Evolutionary conservation across 768 basidiomycete genomes (phyloP).

Genomic region (Pisolithus microcarpus): DNA sequence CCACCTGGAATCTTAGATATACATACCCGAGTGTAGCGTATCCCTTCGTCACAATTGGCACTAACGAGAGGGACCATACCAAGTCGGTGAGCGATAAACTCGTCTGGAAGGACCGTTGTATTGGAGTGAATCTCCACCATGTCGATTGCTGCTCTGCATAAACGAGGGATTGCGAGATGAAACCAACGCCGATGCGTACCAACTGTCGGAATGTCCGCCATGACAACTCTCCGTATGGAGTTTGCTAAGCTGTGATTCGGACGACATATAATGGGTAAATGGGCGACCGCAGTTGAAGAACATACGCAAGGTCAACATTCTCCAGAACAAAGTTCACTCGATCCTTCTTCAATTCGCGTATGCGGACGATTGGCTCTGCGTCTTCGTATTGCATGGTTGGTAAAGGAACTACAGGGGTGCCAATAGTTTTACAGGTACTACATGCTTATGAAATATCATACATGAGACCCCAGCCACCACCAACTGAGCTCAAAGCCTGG

Average conservation of each 20-base stretch:
- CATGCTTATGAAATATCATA: background rate
- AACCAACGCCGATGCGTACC: slow-evolving; percentile 44
- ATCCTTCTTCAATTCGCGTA: slow-evolving; percentile 79
- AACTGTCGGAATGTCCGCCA: slow-evolving; percentile 94
- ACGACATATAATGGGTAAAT: slow-evolving; percentile 6
- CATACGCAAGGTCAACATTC: slow-evolving; percentile 95
- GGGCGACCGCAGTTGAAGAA: slow-evolving; percentile 5
- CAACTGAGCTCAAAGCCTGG: slow-evolving; percentile 34
- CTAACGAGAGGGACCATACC: slow-evolving; percentile 91
- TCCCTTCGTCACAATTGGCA: slow-evolving; percentile 80
- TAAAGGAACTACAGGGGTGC: background rate
- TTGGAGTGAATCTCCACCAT: slow-evolving; percentile 90
- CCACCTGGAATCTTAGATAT: background rate
- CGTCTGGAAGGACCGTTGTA: slow-evolving; percentile 90
- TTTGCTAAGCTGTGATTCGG: slow-evolving; percentile 71
- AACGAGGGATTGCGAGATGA: slow-evolving; percentile 1
- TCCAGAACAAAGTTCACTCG: slow-evolving; percentile 87
- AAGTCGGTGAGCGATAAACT: slow-evolving; percentile 93
- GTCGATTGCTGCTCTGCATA: slow-evolving; percentile 70
- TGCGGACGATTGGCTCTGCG: slow-evolving; percentile 65
- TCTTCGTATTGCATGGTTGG: slow-evolving; percentile 32
- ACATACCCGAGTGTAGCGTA: slow-evolving; percentile 69
- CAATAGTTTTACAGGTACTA: background rate
- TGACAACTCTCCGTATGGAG: slow-evolving; percentile 86
- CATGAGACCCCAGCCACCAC: background rate